Evolutionary conservation across 805 yeast species (phyloP), one percentile per base, ranked within the genome.

Genomic region (Kuraishia capsulata): DNA sequence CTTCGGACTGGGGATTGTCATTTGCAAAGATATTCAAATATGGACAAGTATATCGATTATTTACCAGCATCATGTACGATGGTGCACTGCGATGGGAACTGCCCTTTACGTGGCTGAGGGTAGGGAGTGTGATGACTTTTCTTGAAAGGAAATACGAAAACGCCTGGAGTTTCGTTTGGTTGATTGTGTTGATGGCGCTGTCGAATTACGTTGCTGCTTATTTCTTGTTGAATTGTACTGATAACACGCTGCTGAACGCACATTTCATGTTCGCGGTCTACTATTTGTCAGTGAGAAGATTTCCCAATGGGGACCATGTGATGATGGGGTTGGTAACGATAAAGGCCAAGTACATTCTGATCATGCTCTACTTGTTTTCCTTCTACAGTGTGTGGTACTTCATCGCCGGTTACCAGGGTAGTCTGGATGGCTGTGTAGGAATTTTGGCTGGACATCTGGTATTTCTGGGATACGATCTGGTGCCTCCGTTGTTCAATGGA

Each of bases 231-330:
- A 8, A 8, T 14, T 14, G 14, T 5, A 13, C 6, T 17, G 31
- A 28, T 5, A 11, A 13, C 17, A 23, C 26, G 9, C 31, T 28
- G 31, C 6, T 28, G 14, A 28, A 5, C 17, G 14, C 6, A 11
- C 14, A 5, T 5, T 14, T 28, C 31, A 6, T 6, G 31, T 5
- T 57, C 21, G 48, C 57, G 5, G 42, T 74, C 32, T 48, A 65
- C 6, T 74, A 69, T 44, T 53, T 74, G 21, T 65, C 74, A 67
- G 61, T 76, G 3, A 57, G 74, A 21, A 61, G 66, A 16, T 61
- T 65, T 41, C 72, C 74, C 3, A 61, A 61, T 26, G 55, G 57
- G 13, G 56, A 58, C 26, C 45, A 73, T 16, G 47, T 62, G 4
- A 43, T 71, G 23, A 46, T 71, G 42, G 69, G 74, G 5, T 35